A percentile compares a stretch with the other conserved stretches of the same genome.
Conservation (phyloP, 2,329 filamentous ascomycete genomes). For the Aspergillus fructus region DNA sequence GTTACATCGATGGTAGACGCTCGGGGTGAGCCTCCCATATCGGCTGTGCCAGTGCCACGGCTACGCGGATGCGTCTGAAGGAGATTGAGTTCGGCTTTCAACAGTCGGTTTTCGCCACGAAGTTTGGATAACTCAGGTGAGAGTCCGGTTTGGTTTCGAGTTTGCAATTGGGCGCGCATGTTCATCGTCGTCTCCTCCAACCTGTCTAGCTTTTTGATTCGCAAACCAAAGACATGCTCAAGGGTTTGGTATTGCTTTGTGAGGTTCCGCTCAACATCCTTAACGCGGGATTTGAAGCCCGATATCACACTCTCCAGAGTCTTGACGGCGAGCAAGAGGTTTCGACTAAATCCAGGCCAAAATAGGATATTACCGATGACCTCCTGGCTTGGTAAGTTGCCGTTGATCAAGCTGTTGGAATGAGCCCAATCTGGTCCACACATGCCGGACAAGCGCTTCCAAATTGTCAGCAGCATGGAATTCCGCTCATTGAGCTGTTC, state of each 20-base stretch:
- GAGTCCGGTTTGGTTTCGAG: constrained; percentile 29
- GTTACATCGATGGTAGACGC: constrained; percentile 26
- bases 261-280: constrained; percentile 83
- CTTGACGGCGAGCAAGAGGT: constrained; percentile 82
- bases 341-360: constrained; percentile 80
- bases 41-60: constrained; percentile 42
- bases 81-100: constrained; percentile 65
- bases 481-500: constrained; percentile 90
- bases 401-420: constrained; percentile 83
- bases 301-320: constrained; percentile 78
- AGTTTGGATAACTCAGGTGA: constrained; percentile 59
- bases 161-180: constrained; percentile 40
- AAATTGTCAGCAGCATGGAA: constrained; percentile 79
- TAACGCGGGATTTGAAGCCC: constrained; percentile 76
- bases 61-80: constrained; percentile 64
- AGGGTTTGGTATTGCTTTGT: constrained; percentile 86
- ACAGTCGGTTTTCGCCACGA: constrained; percentile 58
- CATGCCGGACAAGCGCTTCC: constrained; percentile 81
- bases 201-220: constrained; percentile 81
- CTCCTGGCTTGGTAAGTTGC: constrained; percentile 80
- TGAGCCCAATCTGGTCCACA: constrained; percentile 93
- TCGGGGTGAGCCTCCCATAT: constrained; percentile 35
- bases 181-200: constrained; percentile 78
- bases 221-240: constrained; percentile 74
- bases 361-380: constrained; percentile 78